A percentile compares a stretch with the other conserved stretches of the same genome.
phyloP scores from a whole-genome alignment of 1,284 basidiomycete genomes.

The Gomphus bonarii region DNA sequence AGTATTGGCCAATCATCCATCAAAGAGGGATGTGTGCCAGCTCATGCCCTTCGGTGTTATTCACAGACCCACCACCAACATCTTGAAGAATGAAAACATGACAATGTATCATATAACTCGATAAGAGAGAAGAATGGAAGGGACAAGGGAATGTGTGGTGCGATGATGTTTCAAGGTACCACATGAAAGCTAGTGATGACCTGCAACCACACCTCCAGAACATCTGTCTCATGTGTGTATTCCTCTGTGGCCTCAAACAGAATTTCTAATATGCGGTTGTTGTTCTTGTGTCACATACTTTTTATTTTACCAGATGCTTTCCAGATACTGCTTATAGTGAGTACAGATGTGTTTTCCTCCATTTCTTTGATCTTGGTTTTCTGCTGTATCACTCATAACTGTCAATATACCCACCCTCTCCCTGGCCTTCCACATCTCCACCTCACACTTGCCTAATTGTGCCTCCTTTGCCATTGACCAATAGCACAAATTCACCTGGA shows the following conservation, averaged over 20 bases:
- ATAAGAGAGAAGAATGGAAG: too few relatives aligned
- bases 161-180: not conserved
- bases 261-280: constrained; percentile 11
- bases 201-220: constrained; percentile 47
- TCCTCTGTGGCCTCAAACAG: constrained; percentile 14
- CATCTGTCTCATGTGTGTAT: too few relatives aligned
- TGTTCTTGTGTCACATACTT: not conserved
- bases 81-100: constrained; percentile 22
- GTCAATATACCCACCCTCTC: not conserved
- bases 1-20: constrained; percentile 55
- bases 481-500: constrained; percentile 22
- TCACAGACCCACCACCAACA: constrained; percentile 41
- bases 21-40: constrained; percentile 40
- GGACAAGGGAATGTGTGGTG: not conserved
- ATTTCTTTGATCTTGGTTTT: not conserved
- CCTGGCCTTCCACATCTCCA: not conserved
- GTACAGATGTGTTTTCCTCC: too few relatives aligned
- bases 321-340: too few relatives aligned
- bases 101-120: not conserved
- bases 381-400: not conserved
- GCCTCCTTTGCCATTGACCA: not conserved
- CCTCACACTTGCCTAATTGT: not conserved
- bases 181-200: constrained; percentile 26
- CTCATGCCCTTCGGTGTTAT: constrained; percentile 38
- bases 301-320: too few relatives aligned